A percentile compares a stretch with the other conserved stretches of the same genome.
Conservation (phyloP, 2,329 filamentous ascomycete species). For the Parafenestella ontariensis region DNA sequence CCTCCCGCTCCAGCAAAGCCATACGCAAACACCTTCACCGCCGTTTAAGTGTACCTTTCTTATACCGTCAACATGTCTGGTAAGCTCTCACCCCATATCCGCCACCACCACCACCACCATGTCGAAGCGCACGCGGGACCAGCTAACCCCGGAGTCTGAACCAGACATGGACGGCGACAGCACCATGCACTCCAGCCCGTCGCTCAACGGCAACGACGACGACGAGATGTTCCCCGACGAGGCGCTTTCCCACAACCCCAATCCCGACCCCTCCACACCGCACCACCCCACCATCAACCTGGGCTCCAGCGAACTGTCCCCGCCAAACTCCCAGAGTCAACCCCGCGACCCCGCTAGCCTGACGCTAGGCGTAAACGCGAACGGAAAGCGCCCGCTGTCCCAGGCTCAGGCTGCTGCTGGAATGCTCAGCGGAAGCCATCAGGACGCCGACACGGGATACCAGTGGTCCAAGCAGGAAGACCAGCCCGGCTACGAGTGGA, state of each 20-base stretch:
- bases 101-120: slow-evolving; percentile 7
- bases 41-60: background rate
- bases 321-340: slow-evolving; percentile 59
- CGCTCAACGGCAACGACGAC: slow-evolving; percentile 42
- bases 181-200: slow-evolving; percentile 60
- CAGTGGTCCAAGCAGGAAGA: slow-evolving; percentile 47
- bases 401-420: slow-evolving; percentile 21
- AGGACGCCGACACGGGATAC: slow-evolving; percentile 44
- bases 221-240: slow-evolving; percentile 55
- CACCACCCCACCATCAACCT: slow-evolving; percentile 37
- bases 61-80: slow-evolving; percentile 16
- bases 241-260: slow-evolving; percentile 35
- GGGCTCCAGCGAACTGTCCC: slow-evolving; percentile 58
- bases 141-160: slow-evolving; percentile 19
- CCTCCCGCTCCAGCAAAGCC: background rate
- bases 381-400: slow-evolving; percentile 45
- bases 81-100: slow-evolving; percentile 1
- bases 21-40: slow-evolving; percentile 6
- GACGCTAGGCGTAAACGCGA: slow-evolving; percentile 36
- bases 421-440: slow-evolving; percentile 12
- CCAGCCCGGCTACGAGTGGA: slow-evolving; percentile 49
- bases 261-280: slow-evolving; percentile 48
- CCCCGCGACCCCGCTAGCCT: slow-evolving; percentile 30
- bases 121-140: slow-evolving; percentile 12
- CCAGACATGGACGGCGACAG: slow-evolving; percentile 63